Base-by-base conservation (phyloP, 1,284 basidiomycete genomes). In the Moesziomyces parantarcticus region DNA sequence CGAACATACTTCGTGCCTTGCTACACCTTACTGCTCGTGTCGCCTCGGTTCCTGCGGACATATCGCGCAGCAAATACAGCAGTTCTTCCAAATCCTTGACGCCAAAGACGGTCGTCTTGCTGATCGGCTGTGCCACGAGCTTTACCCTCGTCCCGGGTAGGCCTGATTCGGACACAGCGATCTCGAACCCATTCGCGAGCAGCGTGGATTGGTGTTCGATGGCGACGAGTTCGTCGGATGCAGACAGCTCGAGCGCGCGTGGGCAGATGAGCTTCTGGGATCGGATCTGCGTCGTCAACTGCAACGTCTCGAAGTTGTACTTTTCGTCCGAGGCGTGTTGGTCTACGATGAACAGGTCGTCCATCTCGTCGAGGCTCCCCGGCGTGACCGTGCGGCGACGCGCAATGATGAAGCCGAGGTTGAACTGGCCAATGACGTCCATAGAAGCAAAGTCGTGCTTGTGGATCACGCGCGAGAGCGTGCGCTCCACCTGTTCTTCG, bases 1-100 rank as follows among this genome's bases (percentile, higher is more conserved):
- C 97, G 82, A 99, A 97, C 94, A 99, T 97, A 9, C 90, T 88
- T 18, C 94, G 88, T n/a, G 92, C 93, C 83, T 97, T 99, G 10
- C 91, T 91, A 82, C 93, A 96, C 41, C 94, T 88, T 0, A 96
- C 91, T 1, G 40, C 50, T 87, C 92, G 91, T 73, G 91, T 89
- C 11, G 64, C 55, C 26, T 61, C 50, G 3, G 66, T 59, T 1
- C 92, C 91, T 0, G 87, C 85, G 0, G 91, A 90, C 10, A 88
- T 87, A 75, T 97, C 93, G 40, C 89, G 88, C 84, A 99, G 87
- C 32, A 94, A 85, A 74, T 94, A 90, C 10, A 99, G 87, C 14
- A 99, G 87, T 79, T 99, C 96, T 83, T 97, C 95, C n/a, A 99
- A 87, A 84, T 99, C 90, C 76, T 88, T 88, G 65, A 89, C 86